Evolutionary conservation across 441 rosid genomes (phyloP).

Genomic region (Croton laevigatus): DNA sequence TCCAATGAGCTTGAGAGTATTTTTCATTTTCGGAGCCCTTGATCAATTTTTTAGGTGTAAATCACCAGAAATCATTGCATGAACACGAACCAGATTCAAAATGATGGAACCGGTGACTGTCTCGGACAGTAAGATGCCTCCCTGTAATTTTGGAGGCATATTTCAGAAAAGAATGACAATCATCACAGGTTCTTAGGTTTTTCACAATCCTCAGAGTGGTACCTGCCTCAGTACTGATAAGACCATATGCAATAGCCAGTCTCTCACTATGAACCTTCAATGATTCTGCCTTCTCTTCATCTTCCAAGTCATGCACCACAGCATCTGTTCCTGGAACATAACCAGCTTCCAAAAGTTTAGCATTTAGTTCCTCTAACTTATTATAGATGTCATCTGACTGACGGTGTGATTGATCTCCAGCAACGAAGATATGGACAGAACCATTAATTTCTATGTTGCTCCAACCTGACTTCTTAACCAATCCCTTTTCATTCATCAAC

Average conservation of each 20-base stretch:
- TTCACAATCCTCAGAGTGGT: constrained; percentile 3
- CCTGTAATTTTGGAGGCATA: constrained; percentile 18
- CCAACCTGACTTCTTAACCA: constrained; percentile 68
- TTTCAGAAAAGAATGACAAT: constrained; percentile 23
- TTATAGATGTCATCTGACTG: constrained; percentile 21
- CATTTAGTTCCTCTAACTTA: constrained; percentile 20
- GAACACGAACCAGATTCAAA: constrained; percentile 23
- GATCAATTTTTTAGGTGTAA: neutral
- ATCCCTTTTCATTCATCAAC: constrained; percentile 50
- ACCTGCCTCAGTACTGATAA: constrained; percentile 7
- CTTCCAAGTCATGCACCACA: constrained; percentile 17
- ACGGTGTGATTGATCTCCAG: constrained; percentile 27
- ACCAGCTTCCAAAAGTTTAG: constrained; percentile 21
- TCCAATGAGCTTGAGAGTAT: neutral
- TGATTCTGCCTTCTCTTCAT: constrained; percentile 11
- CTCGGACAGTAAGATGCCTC: constrained; percentile 24
- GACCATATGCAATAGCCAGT: constrained; percentile 22
- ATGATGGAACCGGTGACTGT: constrained; percentile 25
- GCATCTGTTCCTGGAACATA: constrained; percentile 19
- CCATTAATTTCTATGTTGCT: constrained; percentile 62
- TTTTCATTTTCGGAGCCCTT: neutral
- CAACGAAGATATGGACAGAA: constrained; percentile 24
- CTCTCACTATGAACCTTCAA: constrained; percentile 19
- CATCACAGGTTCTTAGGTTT: constrained; percentile 7
- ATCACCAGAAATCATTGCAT: constrained; percentile 27